Evolutionary conservation across 2,329 filamentous ascomycete species (phyloP), one percentile per base, ranked within the genome.

Genomic region (Sporothrix euskadiensis): DNA sequence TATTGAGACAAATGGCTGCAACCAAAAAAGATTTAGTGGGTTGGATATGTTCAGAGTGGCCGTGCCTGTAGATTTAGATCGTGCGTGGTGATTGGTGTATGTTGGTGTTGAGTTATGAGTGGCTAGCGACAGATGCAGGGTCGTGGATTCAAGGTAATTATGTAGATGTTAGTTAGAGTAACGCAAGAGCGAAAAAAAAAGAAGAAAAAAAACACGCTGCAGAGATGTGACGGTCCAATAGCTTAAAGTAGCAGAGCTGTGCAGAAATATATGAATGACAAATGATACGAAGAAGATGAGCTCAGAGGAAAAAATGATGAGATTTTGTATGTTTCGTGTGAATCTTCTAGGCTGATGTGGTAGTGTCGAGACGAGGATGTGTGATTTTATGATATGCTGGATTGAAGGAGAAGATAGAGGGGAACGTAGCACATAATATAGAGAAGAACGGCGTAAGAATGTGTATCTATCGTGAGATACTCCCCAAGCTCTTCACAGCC

Each of bases 41-140:
- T n/a, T 39, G 19, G 10, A 22, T 63, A 12, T 14, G 12, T 8
- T 44, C 41, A 44, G 12, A 44, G 41, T 44, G 41, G 41, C 41
- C 3, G 41, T 44, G 41, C 3, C 3, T n/a, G 59, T 41, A 41
- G 19, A 10, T 41, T 22, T 16, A 4, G 35, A 41, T 63, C 16
- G 14, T 41, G 59, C 10, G 59, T n/a, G n/a, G 9, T 41, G 59
- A 41, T 41, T 63, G 59, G 59, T 22, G 19, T 22, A 10, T 0
- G 10, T n/a, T 39, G 32, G 2, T 22, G 8, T 22, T 39, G 59
- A 7, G 3, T 63, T 65, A 9, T 41, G 59, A 65, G 19, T 65
- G 59, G 35, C 59, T 65, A n/a, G 35, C 44, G 35, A 3, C n/a
- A 12, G 59, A 65, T 63, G 35, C 59, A 65, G 35, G 59, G 59